Evolutionary conservation across 192 early-diverging fungal genomes (phyloP), one percentile per base, ranked within the genome.

Genomic region (Coemansia sp.): DNA sequence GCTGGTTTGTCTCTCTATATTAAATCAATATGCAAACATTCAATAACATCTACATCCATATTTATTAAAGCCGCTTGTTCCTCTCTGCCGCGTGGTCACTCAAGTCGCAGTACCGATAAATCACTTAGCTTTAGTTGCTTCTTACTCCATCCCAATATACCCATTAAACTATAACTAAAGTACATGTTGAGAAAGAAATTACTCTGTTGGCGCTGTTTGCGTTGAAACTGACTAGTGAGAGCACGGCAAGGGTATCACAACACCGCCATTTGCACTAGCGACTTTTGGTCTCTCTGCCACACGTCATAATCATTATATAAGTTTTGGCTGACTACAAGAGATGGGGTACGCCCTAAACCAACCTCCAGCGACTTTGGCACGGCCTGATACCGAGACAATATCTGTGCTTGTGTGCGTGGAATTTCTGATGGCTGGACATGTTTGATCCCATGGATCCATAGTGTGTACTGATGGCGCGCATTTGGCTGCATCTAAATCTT

Each of bases 401-500:
- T 55, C n/a, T 46, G 11, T 82, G 56, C 6, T 85, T 32, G 32
- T 76, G 81, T 10, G 74, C 67, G 24, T 85, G 86, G 62, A 91
- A 91, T 0, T 88, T 90, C 53, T 86, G 88, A 58, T 95, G 89
- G 0, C 90, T 89, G 8, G 90, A 91, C 54, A 89, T 70, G 57
- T 89, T 84, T n/a, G 30, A 79, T 46, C 0, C 84, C 84, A 65
- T 95, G 93, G 31, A 91, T 56, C 64, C 84, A 84, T 19, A 90
- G 63, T 0, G 86, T 88, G 51, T 79, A 82, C 30, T 90, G 78
- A 71, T 95, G 86, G 23, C 93, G 83, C 31, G 78, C 81, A 62
- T 91, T 92, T 29, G 93, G 56, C 44, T 77, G 74, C 22, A 95
- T 68, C 16, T 53, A 38, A 21, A 89, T 71, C 11, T 50, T 62